Percentiles rank a stretch among this genome's conserved stretches.
These are phyloP conservation scores for Candida multigemmis DNA, from an alignment of 805 yeast species.

Conservation along the genomic window DNA sequence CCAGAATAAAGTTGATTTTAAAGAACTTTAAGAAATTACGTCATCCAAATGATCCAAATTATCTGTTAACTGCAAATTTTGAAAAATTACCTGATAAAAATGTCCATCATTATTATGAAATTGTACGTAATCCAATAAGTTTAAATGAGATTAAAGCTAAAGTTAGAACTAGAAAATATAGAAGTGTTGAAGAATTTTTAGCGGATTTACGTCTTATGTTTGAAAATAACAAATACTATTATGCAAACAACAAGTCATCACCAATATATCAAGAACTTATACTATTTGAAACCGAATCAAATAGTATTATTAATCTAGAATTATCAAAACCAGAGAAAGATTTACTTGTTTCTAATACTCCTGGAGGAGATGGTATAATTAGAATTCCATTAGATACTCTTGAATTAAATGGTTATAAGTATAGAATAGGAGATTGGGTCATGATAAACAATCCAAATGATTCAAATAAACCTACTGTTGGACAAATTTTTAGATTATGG, in stretches of 20 bases:
- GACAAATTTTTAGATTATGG: conserved; percentile 93
- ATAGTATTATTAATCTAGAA: conserved; percentile 53
- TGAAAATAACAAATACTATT: conserved; percentile 59
- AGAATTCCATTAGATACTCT: conserved; percentile 77
- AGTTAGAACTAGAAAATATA: conserved; percentile 78
- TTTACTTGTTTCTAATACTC: conserved; percentile 35
- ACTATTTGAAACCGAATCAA: conserved; percentile 53
- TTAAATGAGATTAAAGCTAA: conserved; percentile 70
- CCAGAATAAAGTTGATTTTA: conserved; percentile 80
- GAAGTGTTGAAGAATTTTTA: conserved; percentile 65
- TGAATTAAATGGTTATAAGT: conserved; percentile 60
- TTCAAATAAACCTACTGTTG: conserved; percentile 81
- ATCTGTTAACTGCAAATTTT: conserved; percentile 52
- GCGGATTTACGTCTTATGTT: conserved; percentile 71
- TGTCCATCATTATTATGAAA: conserved; percentile 42
- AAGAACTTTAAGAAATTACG: conserved; percentile 71
- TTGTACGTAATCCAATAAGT: conserved; percentile 52
- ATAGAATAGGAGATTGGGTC: conserved; percentile 93
- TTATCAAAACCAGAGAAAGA: conserved; percentile 76
- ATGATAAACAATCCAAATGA: conserved; percentile 82
- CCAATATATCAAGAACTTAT: conserved; percentile 54
- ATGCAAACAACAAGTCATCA: conserved; percentile 40
- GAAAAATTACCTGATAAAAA: conserved; percentile 75
- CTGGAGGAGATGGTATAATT: conserved; percentile 39
- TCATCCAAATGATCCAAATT: conserved; percentile 36